Conservation (phyloP, 352 stramenopile genomes). For the Lagenidium giganteum region DNA sequence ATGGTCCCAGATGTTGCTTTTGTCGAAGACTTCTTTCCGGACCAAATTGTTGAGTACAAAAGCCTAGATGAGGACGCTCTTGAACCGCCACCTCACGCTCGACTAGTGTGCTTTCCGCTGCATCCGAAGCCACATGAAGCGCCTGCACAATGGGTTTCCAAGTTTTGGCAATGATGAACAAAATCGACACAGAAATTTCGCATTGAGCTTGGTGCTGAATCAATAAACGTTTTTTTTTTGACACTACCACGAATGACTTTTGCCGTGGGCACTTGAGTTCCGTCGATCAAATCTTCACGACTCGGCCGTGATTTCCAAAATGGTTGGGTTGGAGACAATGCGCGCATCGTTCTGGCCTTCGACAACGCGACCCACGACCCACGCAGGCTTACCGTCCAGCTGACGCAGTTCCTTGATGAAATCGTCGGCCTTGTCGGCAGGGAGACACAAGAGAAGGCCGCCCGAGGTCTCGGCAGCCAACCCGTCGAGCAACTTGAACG, state of each 20-base stretch:
- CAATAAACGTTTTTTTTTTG: too few relatives aligned
- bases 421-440: constrained; percentile 71
- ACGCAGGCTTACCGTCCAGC: constrained; percentile 85
- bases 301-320: constrained; percentile 55
- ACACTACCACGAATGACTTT: too few relatives aligned
- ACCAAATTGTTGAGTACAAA: constrained; percentile 70
- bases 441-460: constrained; percentile 89
- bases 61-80: constrained; percentile 21
- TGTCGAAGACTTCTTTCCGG: constrained; percentile 37
- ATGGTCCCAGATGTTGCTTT: constrained; percentile 21
- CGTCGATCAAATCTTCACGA: too few relatives aligned
- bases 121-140: constrained; percentile 70
- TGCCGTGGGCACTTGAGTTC: too few relatives aligned
- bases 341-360: constrained; percentile 56
- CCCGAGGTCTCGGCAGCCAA: constrained; percentile 94
- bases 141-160: constrained; percentile 33
- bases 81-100: constrained; percentile 19
- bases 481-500: constrained; percentile 90
- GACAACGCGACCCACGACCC: constrained; percentile 91
- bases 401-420: constrained; percentile 87
- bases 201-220: too few relatives aligned
- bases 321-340: constrained; percentile 44
- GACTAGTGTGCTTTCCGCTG: constrained; percentile 81
- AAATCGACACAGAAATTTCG: too few relatives aligned
- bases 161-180: constrained; percentile 29